Conservation (phyloP, 768 basidiomycete genomes). For the Termitomyces heimii region DNA sequence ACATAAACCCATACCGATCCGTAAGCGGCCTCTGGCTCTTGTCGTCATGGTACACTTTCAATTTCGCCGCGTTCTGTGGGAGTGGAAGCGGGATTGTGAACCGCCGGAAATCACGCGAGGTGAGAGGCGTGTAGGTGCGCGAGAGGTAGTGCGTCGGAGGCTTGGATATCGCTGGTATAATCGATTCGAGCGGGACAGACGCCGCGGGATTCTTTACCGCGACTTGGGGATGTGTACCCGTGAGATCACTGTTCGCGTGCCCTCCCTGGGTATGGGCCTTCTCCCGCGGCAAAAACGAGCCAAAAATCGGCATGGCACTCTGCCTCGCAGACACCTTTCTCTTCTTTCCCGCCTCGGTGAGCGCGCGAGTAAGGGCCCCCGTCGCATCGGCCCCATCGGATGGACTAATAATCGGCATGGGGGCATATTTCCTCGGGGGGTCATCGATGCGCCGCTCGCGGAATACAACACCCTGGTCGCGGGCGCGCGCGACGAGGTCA, state of each 20-base stretch:
- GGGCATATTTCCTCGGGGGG: constrained; percentile 25
- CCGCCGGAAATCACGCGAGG: constrained; percentile 64
- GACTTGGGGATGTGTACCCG: too few species aligned
- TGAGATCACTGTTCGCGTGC: too few species aligned
- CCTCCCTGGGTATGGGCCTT: constrained; percentile 4
- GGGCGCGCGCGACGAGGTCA: constrained; percentile 59
- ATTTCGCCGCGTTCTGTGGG: constrained; percentile 49
- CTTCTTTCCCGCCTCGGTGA: constrained; percentile 22
- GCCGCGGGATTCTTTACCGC: constrained; percentile 24
- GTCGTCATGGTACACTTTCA: constrained; percentile 43
- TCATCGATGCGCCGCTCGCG: constrained; percentile 31
- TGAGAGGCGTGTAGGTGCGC: constrained; percentile 65
- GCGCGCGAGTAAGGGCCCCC: constrained; percentile 38
- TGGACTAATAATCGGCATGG: constrained; percentile 37
- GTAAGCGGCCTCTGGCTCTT: constrained; percentile 58
- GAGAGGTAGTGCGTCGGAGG: constrained; percentile 84
- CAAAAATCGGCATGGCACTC: constrained; percentile 39
- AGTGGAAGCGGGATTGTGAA: constrained; percentile 62
- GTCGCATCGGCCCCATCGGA: constrained; percentile 36
- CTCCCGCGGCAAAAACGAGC: constrained; percentile 46
- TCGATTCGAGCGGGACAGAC: constrained; percentile 72
- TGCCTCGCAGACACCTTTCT: constrained; percentile 30
- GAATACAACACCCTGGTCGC: constrained; percentile 54
- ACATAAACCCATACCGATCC: constrained; percentile 89
- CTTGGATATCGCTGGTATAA: constrained; percentile 73